Base-by-base conservation (phyloP, 176 grass and related monocot genomes). In the Juncus effusus region DNA sequence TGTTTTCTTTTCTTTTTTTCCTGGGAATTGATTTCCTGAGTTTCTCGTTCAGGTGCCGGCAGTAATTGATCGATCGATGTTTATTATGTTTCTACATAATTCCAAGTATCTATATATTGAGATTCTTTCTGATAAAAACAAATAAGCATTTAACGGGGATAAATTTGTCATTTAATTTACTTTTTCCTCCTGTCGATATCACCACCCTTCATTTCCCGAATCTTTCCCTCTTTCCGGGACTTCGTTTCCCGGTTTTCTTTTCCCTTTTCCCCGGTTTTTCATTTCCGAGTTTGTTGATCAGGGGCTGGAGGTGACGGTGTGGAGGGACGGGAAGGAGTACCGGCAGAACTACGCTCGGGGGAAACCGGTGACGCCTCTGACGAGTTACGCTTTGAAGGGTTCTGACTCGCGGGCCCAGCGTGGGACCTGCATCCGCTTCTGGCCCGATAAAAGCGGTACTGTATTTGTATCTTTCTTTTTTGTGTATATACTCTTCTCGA, bases 371-470 rank as follows among this genome's bases (percentile, higher is more conserved):
- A 89, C 88, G 12, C 13, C 8, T 44, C 59, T 97, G 74, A 82
- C 64, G 69, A 85, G 82, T 61, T 60, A 56, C 16, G 40, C 42
- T 80, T 56, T 86, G 51, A 59, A 80, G 75, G 44, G 44, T 9
- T 51, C 44, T 65, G 87, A 91, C 63, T 79, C 75, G 74, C 81
- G 57, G 72, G 58, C 80, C 72, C 74, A 15, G 19, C 77, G 76
- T 16, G 94, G 93, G 38, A 92, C 94, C 44, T 37, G 70, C 16
- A 82, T 97, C 58, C 79, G 83, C 69, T 97, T 97, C 86, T 97
- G 88, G 88, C 94, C 94, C 75, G 94, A 97, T 76, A 97, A 81
- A 82, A 60, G 92, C 19, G 90, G 94, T 97, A 79, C 77, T n/a
- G n/a, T n/a, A n/a, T n/a, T n/a, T n/a, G n/a, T n/a, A n/a, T n/a